Evolutionary conservation across 176 grass and related monocot species (phyloP), one percentile per base, ranked within the genome.

Genomic region (Ananas comosus): DNA sequence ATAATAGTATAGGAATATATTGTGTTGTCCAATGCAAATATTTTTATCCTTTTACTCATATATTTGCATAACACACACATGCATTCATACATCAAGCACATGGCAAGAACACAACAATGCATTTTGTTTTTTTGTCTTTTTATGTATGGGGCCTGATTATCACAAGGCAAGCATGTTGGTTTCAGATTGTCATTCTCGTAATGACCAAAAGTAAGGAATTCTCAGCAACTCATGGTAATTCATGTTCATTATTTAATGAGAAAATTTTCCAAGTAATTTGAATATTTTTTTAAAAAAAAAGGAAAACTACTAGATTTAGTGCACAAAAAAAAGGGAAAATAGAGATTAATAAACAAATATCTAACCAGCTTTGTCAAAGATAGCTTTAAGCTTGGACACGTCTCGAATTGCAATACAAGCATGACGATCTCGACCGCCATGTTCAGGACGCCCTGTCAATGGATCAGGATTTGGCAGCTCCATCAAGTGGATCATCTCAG

Each of bases 401-500:
- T 99, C 87, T 70, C 71, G 80, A 28, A 99, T 94, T 71, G 90
- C 90, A 65, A 99, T 80, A 76, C 92, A 99, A 49, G 95, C 82
- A 72, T 99, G 94, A 48, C 88, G 88, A 78, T 96, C 92, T 63
- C 88, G 81, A 25, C 95, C 95, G 0, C 95, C 95, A 53, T 99
- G 95, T 81, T 93, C 95, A 47, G 95, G 95, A 50, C 95, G 82
- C 24, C 95, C 95, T 27, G 80, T 88, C 51, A 99, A 70, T 50
- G 95, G 87, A 82, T 99, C 95, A 19, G 95, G 90, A 77, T 99
- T 91, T 42, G 88, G 89, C 18, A 92, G 74, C 73, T 88, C 85
- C 89, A 92, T 88, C 77, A 92, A 85, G 70, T 92, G 89, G 75
- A 92, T 92, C 89, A 88, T 92, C 79, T 88, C 89, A 29, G 85